phyloP scores from a whole-genome alignment of 2,329 filamentous ascomycete species.

The Aureobasidium lini region DNA sequence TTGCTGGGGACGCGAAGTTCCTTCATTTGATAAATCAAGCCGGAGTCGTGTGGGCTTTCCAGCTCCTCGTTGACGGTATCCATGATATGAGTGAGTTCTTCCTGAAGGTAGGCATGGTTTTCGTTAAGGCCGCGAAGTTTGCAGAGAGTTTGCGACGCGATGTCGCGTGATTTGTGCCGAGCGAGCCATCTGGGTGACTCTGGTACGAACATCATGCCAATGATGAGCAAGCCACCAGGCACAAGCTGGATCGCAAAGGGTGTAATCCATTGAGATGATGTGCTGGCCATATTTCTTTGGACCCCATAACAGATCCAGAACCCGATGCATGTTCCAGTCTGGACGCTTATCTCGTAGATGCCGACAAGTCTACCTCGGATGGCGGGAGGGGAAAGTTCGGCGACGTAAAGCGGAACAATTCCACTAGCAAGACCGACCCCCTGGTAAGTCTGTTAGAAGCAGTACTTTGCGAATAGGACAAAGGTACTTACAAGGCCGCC shows the following conservation, averaged over 20 bases:
- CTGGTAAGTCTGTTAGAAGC: not conserved
- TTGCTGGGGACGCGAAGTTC: slow-evolving; percentile 56
- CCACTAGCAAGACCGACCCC: slow-evolving; percentile 26
- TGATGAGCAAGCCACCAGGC: slow-evolving; percentile 25
- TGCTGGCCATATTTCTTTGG: slow-evolving; percentile 21
- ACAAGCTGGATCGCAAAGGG: slow-evolving; percentile 29
- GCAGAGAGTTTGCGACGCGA: slow-evolving; percentile 18
- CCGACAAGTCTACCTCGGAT: slow-evolving; percentile 30
- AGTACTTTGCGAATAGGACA: too few relatives aligned
- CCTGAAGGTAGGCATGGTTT: slow-evolving; percentile 20
- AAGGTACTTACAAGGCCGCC: slow-evolving; percentile 15
- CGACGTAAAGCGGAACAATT: slow-evolving; percentile 29
- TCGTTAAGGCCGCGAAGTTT: slow-evolving; percentile 19
- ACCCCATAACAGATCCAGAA: slow-evolving; percentile 33
- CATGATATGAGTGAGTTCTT: slow-evolving; percentile 29
- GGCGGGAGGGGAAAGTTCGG: slow-evolving; percentile 27
- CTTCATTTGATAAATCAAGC: slow-evolving; percentile 56
- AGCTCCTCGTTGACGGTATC: slow-evolving; percentile 11
- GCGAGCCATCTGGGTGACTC: slow-evolving; percentile 28
- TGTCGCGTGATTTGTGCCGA: slow-evolving; percentile 19
- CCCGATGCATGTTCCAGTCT: slow-evolving; percentile 28
- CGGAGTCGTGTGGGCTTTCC: slow-evolving; percentile 52
- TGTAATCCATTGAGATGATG: slow-evolving; percentile 22
- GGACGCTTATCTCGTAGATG: slow-evolving; percentile 27
- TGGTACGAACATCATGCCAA: slow-evolving; percentile 25